These are phyloP conservation scores for Tuctoria greenei DNA, from an alignment of 176 grass and related monocot genomes.

Conservation along the genomic window DNA sequence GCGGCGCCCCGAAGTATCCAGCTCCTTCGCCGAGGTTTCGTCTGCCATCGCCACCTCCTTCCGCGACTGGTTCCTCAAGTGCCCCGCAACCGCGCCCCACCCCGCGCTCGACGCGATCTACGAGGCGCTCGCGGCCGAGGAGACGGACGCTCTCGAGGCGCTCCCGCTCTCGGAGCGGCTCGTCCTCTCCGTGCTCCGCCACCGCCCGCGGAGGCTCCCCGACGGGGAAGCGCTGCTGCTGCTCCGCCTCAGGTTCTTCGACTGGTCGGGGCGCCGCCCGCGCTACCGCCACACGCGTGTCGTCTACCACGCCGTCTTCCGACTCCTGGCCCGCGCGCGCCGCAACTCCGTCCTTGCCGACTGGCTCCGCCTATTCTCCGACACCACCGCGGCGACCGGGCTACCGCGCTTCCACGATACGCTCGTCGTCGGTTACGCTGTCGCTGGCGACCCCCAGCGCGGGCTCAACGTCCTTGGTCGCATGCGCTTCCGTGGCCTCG, in stretches of 20 bases:
- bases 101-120: constrained; percentile 72
- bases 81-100: neutral
- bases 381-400: neutral
- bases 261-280: constrained; percentile 65
- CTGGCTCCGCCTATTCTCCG: constrained; percentile 87
- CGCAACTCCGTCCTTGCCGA: constrained; percentile 56
- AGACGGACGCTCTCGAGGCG: constrained; percentile 47
- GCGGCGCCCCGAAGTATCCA: neutral
- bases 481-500: constrained; percentile 75
- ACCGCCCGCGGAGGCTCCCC: constrained; percentile 39
- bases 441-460: constrained; percentile 82
- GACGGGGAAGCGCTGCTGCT: constrained; percentile 44
- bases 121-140: constrained; percentile 49
- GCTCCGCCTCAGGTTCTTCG: constrained; percentile 82
- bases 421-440: constrained; percentile 71
- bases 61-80: constrained; percentile 61
- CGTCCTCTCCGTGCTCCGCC: constrained; percentile 52
- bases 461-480: constrained; percentile 59
- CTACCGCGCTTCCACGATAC: constrained; percentile 72
- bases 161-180: constrained; percentile 59
- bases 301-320: constrained; percentile 66
- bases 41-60: constrained; percentile 55
- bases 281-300: constrained; percentile 64
- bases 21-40: constrained; percentile 4
- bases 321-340: constrained; percentile 48